Conservation (phyloP, 257 asterid genomes). For the Solanum clarkiae region DNA sequence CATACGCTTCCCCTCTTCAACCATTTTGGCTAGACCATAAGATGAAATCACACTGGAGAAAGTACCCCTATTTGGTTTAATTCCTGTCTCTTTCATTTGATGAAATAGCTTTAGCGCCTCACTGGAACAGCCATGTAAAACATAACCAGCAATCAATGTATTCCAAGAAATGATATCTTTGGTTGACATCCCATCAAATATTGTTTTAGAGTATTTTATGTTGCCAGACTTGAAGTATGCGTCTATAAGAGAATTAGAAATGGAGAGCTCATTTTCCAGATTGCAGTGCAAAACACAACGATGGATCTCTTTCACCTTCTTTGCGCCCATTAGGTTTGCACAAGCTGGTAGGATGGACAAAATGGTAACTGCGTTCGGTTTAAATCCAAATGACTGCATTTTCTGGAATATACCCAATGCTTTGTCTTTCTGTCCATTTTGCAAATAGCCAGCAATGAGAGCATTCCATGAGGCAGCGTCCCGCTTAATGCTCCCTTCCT, state of each 20-base stretch:
- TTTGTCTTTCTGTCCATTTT: conserved; percentile 45
- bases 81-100: conserved; percentile 33
- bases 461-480: conserved; percentile 83
- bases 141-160: conserved; percentile 51
- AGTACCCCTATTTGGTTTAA: conserved; percentile 54
- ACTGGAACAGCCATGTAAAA: conserved; percentile 35
- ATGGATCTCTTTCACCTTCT: conserved; percentile 72
- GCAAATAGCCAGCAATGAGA: conserved; percentile 58
- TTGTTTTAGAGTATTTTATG: conserved; percentile 32
- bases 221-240: conserved; percentile 59
- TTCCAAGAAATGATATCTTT: conserved; percentile 75
- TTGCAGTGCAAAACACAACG: conserved; percentile 37
- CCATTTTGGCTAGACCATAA: conserved; percentile 55
- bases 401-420: conserved; percentile 47
- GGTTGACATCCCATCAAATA: conserved; percentile 40
- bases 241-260: conserved; percentile 56
- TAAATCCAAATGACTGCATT: conserved; percentile 47
- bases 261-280: conserved; percentile 46
- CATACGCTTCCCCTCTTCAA: conserved; percentile 35
- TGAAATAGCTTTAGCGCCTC: conserved; percentile 51
- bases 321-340: conserved; percentile 47
- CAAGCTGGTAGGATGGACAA: conserved; percentile 70
- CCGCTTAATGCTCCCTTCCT: conserved; percentile 35
- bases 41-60: conserved; percentile 55
- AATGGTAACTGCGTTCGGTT: conserved; percentile 62